Percentiles rank a stretch among this genome's conserved stretches.
These are phyloP conservation scores for Colletotrichum endophyticum DNA, from an alignment of 2,329 filamentous ascomycete genomes.

Conservation along the genomic window DNA sequence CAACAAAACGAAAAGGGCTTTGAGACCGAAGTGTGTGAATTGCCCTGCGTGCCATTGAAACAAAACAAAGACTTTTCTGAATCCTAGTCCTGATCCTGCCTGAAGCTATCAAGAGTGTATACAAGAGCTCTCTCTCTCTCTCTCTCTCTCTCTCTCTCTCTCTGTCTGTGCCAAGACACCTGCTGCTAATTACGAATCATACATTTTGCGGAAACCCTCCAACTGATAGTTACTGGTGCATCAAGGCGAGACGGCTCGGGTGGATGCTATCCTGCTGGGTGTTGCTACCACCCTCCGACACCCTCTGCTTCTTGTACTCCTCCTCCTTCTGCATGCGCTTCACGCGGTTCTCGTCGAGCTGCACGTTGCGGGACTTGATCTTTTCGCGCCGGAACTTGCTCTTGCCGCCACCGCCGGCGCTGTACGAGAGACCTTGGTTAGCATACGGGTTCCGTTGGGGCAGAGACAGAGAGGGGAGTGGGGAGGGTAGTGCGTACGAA, in stretches of 20 bases:
- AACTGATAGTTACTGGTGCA: constrained; percentile 18
- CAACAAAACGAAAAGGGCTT: neutral
- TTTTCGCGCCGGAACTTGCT: constrained; percentile 74
- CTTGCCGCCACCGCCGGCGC: constrained; percentile 85
- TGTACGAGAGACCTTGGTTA: constrained; percentile 35
- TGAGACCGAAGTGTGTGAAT: neutral
- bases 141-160: neutral
- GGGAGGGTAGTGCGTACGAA: constrained; percentile 61
- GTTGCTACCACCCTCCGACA: constrained; percentile 25
- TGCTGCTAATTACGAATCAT: neutral
- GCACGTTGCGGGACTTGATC: constrained; percentile 85
- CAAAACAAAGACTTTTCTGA: neutral
- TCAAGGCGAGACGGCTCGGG: constrained; percentile 51
- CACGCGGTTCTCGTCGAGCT: constrained; percentile 71
- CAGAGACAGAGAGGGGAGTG: neutral
- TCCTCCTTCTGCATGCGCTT: constrained; percentile 52
- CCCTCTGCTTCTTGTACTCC: constrained; percentile 40
- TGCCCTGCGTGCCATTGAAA: neutral
- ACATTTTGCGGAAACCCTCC: neutral
- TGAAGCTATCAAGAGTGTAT: neutral
- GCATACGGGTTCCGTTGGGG: neutral
- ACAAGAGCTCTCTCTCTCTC: neutral
- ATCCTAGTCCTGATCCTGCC: neutral
- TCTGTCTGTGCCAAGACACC: neutral
- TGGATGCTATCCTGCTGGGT: constrained; percentile 47